Percentiles rank a stretch among this genome's conserved stretches.
Evolutionary conservation across 179 eudicot species (phyloP).

Genomic region (Carnegiea gigantea): DNA sequence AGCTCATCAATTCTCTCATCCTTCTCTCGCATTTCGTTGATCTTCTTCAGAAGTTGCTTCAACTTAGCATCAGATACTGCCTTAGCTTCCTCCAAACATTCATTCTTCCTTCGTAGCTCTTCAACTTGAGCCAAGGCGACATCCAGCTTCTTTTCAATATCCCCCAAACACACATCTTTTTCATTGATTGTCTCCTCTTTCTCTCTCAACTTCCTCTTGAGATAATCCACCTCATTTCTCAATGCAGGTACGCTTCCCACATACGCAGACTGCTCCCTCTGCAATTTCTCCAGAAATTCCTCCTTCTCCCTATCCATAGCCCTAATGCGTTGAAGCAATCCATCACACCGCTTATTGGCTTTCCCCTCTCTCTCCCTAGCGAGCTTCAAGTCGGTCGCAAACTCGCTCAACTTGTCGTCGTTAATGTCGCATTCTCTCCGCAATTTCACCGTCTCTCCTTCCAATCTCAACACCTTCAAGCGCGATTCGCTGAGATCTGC

Average conservation of each 20-base stretch:
- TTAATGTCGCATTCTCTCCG: neutral
- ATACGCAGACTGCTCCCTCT: neutral
- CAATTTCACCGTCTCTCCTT: neutral
- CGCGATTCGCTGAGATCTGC: neutral
- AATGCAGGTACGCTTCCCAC: neutral
- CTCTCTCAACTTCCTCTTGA: neutral
- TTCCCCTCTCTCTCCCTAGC: neutral
- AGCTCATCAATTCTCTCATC: neutral
- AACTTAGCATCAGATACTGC: neutral
- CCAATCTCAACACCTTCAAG: neutral
- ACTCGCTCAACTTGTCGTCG: neutral
- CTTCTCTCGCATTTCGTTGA: neutral
- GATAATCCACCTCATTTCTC: neutral
- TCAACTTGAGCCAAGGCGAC: neutral
- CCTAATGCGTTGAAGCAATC: neutral
- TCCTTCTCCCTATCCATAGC: neutral
- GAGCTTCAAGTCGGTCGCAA: neutral
- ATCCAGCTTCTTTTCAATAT: neutral
- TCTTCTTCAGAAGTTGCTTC: neutral
- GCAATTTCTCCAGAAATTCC: neutral
- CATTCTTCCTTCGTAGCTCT: neutral
- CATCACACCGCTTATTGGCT: neutral
- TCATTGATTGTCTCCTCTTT: neutral
- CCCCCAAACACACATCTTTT: neutral
- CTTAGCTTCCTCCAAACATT: neutral